Base-by-base conservation (phyloP, 2,329 filamentous ascomycete genomes). In the Davidsoniella neocaledoniae region DNA sequence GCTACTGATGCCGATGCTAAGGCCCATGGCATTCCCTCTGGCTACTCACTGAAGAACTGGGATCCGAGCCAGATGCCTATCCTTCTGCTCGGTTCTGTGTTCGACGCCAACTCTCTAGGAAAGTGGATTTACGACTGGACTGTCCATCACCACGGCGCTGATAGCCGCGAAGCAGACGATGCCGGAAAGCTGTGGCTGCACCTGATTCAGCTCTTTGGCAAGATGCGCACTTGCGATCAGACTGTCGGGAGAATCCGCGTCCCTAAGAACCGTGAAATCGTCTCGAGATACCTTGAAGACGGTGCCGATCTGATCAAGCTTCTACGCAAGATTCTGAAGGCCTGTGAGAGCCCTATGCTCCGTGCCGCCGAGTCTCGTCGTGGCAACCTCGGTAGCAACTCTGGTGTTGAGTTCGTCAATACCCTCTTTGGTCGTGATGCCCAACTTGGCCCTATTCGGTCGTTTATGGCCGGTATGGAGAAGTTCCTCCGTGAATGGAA, bases 61-160 rank as follows among this genome's bases (percentile, higher is more conserved):
- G 91, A 98, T 63, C 90, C 90, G 0, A 80, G 78, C 25, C 90
- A 96, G 69, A 80, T 87, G 57, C 91, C 91, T 47, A 95, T 98
- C 62, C 81, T 95, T 62, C 76, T 98, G 23, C 74, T 96, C 19
- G 91, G 91, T 46, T 94, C 86, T 61, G 91, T 96, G 51, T 96
- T 96, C 61, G 91, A 96, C 62, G 86, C 90, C 61, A 95, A 96
- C 73, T 94, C 86, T 23, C 74, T 98, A 26, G 91, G 91, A 60
- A 95, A 95, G 68, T 98, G 91, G 91, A 93, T 98, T 61, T 98
- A 94, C 66, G 91, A 96, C 72, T 98, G 91, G 91, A 95, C 91
- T 16, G 86, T 95, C 55, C 94, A 86, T 69, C 81, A 83, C 63
- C 81, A 93, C 57, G 86, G 86, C 37, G 77, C 86, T 12, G 76